phyloP scores from a whole-genome alignment of 495 filamentous ascomycete species.

The Penicillium argentinense region DNA sequence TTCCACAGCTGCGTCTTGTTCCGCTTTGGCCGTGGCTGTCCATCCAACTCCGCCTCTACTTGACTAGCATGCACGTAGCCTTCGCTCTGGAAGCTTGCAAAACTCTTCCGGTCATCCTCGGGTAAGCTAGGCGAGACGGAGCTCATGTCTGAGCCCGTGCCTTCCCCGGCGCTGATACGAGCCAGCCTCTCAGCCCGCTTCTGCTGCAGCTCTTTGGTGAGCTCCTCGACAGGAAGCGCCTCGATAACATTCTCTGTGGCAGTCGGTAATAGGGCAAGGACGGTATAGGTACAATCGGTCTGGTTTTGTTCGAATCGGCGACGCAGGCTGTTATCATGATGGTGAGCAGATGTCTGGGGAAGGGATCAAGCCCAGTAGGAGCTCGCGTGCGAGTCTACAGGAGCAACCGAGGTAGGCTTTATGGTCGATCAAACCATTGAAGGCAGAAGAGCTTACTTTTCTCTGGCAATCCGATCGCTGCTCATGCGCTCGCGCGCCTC shows the following conservation, averaged over 20 bases:
- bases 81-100: slow-evolving; percentile 74
- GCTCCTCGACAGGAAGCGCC: slow-evolving; percentile 82
- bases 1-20: slow-evolving; percentile 94
- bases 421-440: too few relatives aligned
- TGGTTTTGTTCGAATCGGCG: slow-evolving; percentile 98
- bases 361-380: slow-evolving; percentile 16
- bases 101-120: slow-evolving; percentile 79
- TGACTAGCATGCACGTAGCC: slow-evolving; percentile 80
- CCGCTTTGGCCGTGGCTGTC: slow-evolving; percentile 57
- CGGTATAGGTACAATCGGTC: slow-evolving; percentile 97
- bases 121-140: slow-evolving; percentile 75
- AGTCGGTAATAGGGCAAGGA: slow-evolving; percentile 89
- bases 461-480: slow-evolving; percentile 88
- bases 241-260: slow-evolving; percentile 86
- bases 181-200: slow-evolving; percentile 80
- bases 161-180: slow-evolving; percentile 50
- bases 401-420: slow-evolving; percentile 1
- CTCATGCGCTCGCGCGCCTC: slow-evolving; percentile 94
- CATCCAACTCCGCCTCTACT: slow-evolving; percentile 45
- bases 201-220: slow-evolving; percentile 88
- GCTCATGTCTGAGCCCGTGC: slow-evolving; percentile 59
- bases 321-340: slow-evolving; percentile 63
- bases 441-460: slow-evolving; percentile 80
- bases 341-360: slow-evolving; percentile 12
- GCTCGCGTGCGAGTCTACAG: slow-evolving; percentile 13